These are phyloP conservation scores for Phlebiopsis gigantea DNA, from an alignment of 768 basidiomycete species.

Conservation along the genomic window DNA sequence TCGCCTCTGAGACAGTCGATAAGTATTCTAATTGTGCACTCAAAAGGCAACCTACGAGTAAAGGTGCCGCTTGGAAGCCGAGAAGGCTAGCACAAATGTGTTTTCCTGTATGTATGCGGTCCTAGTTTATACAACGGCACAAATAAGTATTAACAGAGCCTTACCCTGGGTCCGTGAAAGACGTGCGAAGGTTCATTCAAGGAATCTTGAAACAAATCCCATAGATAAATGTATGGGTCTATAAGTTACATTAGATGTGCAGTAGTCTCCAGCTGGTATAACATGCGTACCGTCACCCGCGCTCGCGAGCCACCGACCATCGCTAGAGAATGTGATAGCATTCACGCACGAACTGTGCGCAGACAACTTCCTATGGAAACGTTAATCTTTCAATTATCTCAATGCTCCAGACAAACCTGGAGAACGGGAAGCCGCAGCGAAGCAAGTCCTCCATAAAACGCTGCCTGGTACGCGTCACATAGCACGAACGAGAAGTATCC, in stretches of 20 bases:
- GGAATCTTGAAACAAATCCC: conserved; percentile 32
- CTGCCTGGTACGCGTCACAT: background rate
- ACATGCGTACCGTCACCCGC: conserved; percentile 32
- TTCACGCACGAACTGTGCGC: conserved; percentile 35
- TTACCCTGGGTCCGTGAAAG: conserved; percentile 25
- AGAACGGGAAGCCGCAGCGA: conserved; percentile 19
- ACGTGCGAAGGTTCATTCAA: conserved; percentile 21
- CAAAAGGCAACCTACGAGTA: conserved; percentile 49
- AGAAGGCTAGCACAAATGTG: conserved; percentile 68
- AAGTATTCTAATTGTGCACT: background rate
- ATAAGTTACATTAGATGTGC: too few relatives aligned
- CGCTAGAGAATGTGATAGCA: conserved; percentile 29
- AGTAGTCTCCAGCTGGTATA: too few relatives aligned
- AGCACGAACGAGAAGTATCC: background rate
- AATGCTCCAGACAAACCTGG: conserved; percentile 13
- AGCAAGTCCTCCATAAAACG: background rate
- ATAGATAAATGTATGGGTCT: conserved; percentile 30
- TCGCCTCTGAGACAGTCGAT: conserved; percentile 17
- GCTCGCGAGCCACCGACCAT: conserved; percentile 34
- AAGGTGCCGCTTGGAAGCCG: conserved; percentile 56
- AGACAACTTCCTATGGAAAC: conserved; percentile 23
- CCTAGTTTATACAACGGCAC: background rate
- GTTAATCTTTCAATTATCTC: background rate
- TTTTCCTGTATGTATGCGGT: conserved; percentile 47
- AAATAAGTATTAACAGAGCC: background rate